Evolutionary conservation across 192 early-diverging fungal genomes (phyloP).

Genomic region (Funneliformis mosseae): DNA sequence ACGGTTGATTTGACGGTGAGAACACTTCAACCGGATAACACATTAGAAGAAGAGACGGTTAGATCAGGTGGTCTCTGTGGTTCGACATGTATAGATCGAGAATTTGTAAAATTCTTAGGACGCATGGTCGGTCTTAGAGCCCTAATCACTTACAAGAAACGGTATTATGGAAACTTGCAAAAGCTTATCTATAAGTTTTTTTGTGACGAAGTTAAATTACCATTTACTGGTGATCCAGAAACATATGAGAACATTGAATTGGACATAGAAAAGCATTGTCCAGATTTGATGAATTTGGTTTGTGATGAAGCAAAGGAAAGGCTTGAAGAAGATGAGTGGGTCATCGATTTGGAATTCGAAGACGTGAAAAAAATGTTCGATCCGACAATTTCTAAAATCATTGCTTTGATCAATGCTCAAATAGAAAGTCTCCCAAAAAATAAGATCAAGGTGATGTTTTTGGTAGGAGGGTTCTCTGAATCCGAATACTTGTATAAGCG

Average conservation of each 20-base stretch:
- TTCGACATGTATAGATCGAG: slow-evolving; percentile 9
- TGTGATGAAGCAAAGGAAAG: slow-evolving; percentile 37
- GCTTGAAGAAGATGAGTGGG: slow-evolving; percentile 35
- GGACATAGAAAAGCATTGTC: slow-evolving; percentile 17
- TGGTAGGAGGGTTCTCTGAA: slow-evolving; percentile 60
- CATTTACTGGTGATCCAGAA: background rate
- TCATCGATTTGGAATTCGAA: slow-evolving; percentile 49
- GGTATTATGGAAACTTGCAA: slow-evolving; percentile 21
- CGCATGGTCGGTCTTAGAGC: background rate
- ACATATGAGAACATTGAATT: background rate
- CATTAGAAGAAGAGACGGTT: slow-evolving; percentile 32
- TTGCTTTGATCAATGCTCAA: slow-evolving; percentile 56
- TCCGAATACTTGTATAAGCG: slow-evolving; percentile 53
- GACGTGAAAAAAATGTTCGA: slow-evolving; percentile 59
- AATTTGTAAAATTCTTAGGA: slow-evolving; percentile 10
- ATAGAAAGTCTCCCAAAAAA: slow-evolving; percentile 38
- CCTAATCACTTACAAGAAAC: background rate
- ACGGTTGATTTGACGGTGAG: slow-evolving; percentile 49
- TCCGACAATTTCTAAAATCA: slow-evolving; percentile 53
- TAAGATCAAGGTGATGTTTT: slow-evolving; percentile 49
- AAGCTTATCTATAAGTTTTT: slow-evolving; percentile 11
- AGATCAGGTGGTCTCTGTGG: slow-evolving; percentile 20
- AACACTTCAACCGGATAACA: slow-evolving; percentile 1
- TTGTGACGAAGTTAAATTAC: slow-evolving; percentile 12
- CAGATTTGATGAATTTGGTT: slow-evolving; percentile 14